Conservation (phyloP, 2,329 filamentous ascomycete genomes). For the Hypomyces rosellus region DNA sequence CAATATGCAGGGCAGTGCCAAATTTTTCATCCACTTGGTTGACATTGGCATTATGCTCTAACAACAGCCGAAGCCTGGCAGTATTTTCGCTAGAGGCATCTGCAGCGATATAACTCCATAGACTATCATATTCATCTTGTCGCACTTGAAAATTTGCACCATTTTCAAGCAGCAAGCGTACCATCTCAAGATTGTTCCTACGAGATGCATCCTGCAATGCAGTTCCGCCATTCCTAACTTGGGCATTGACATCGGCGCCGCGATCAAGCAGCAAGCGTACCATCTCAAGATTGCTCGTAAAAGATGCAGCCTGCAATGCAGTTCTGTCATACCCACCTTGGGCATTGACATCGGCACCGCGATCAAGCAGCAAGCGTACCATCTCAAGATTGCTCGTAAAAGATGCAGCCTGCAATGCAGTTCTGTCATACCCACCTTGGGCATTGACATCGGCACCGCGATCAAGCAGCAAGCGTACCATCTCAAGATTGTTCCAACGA, state of each 20-base stretch:
- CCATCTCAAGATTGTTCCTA: too few relatives aligned
- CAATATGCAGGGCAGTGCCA: background rate
- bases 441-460: too few relatives aligned
- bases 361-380: too few relatives aligned
- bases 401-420: too few relatives aligned
- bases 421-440: too few relatives aligned
- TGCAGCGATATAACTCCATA: background rate
- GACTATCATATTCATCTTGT: background rate
- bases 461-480: too few relatives aligned
- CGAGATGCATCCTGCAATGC: background rate
- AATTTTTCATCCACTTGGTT: too few relatives aligned
- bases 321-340: background rate
- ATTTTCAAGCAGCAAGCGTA: background rate
- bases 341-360: too few relatives aligned
- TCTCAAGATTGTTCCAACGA: too few relatives aligned
- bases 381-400: too few relatives aligned
- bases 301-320: background rate
- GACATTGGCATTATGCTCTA: background rate
- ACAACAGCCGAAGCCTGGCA: background rate
- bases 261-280: background rate
- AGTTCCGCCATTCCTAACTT: background rate
- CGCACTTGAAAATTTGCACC: background rate
- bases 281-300: background rate
- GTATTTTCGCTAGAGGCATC: background rate
- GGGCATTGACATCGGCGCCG: conserved; percentile 1